A percentile compares a stretch with the other conserved stretches of the same genome.
Conservation (phyloP, 1,139 yeast species). For the Saccharomyces hybrid region DNA sequence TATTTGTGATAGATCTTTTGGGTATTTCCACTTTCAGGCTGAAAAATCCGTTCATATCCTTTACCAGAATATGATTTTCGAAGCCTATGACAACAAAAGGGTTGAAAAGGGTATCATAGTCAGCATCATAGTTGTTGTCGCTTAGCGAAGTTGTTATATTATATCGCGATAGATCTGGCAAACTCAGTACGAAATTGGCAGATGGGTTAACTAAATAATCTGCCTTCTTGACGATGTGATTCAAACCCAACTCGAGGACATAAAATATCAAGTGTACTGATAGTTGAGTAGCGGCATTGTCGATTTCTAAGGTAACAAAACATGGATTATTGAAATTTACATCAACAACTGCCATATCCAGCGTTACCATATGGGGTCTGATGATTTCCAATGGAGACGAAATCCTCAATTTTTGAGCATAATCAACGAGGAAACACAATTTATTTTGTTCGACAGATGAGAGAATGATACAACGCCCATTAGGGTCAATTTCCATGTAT, state of each 20-base stretch:
- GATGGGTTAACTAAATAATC: conserved; percentile 35
- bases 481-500: conserved; percentile 65
- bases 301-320: conserved; percentile 76
- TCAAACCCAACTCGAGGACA: conserved; percentile 79
- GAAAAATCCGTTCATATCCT: conserved; percentile 33
- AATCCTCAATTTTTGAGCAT: conserved; percentile 41
- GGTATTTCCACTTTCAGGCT: conserved; percentile 47
- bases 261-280: conserved; percentile 49
- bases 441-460: conserved; percentile 70
- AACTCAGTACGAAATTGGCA: conserved; percentile 33
- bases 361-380: conserved; percentile 46
- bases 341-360: conserved; percentile 54
- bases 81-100: conserved; percentile 54
- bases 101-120: conserved; percentile 40
- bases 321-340: conserved; percentile 75
- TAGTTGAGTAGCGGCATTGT: conserved; percentile 22
- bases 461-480: conserved; percentile 61
- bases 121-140: conserved; percentile 4
- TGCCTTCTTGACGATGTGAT: conserved; percentile 55
- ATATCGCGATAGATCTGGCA: conserved; percentile 25
- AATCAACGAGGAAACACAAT: conserved; percentile 52
- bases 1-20: conserved; percentile 29
- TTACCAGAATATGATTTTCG: conserved; percentile 40
- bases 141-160: conserved; percentile 13
- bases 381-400: conserved; percentile 73